Evolutionary conservation across 2,329 filamentous ascomycete species (phyloP), one percentile per base, ranked within the genome.

Genomic region (Keithomyces neogunnii): DNA sequence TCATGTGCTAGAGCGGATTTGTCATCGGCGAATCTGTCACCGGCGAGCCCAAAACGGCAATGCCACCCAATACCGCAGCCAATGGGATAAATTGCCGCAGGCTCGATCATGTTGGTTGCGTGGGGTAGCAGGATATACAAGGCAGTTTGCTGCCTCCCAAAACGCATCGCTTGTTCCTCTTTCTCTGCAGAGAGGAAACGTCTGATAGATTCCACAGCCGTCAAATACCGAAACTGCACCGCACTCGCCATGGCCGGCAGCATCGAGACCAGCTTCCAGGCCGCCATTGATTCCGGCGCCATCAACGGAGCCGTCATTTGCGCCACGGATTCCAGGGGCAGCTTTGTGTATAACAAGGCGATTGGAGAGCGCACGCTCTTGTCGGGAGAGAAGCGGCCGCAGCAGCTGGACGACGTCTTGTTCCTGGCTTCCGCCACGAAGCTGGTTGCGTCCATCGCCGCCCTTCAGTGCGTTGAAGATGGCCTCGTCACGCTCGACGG

Each of bases 391-490:
- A 71, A 69, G 42, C 53, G 51, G 0, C 66, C 71, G 4, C 44
- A 45, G 44, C 43, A 47, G 13, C 26, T 51, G 1, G 70, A 72
- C 51, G 63, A 68, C 38, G 59, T 71, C 3, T 47, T 71, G 6
- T 69, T 54, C 45, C 53, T 73, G 0, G 68, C 67, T 3, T 72
- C 67, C 3, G 65, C 62, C 3, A 69, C 65, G 30, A 75, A 75
- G 53, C 62, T 83, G 3, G 54, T 80, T 49, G 72, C 78, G 2
- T 70, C 72, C 2, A 71, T 83, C 48, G 73, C 77, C 2, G 71
- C 71, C 1, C 58, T 83, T n/a, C 75, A 80, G 52, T 72, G 75
- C 45, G 75, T 82, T 2, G 78, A 82, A 36, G 68, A 73, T 5
- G 76, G 76, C 0, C 60, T 74, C 0, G 57, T 81, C 1, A 60